These are phyloP conservation scores for Venturia aucupariae DNA, from an alignment of 2,329 filamentous ascomycete species.

Conservation along the genomic window DNA sequence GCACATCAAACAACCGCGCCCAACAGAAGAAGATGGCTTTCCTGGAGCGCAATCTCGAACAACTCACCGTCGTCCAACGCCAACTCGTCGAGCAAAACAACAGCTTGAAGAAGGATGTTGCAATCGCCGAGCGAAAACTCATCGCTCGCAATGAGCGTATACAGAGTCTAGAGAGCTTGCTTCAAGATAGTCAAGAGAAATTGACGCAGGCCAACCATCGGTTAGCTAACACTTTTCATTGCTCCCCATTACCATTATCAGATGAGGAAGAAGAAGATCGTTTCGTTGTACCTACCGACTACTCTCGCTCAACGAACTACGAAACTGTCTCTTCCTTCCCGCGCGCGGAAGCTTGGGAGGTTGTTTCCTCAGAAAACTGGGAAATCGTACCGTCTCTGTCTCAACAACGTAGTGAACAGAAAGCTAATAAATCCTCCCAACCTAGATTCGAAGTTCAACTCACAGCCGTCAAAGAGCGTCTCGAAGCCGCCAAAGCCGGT, in stretches of 20 bases:
- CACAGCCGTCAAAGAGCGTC: slow-evolving; percentile 91
- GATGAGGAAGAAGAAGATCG: neutral
- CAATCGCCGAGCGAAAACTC: slow-evolving; percentile 93
- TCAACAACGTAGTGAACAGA: slow-evolving; percentile 1
- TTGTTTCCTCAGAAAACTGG: neutral
- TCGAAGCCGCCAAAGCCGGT: slow-evolving; percentile 88
- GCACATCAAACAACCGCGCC: slow-evolving; percentile 92
- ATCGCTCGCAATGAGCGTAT: slow-evolving; percentile 96
- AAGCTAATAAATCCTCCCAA: neutral
- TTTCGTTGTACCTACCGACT: neutral
- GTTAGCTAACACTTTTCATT: slow-evolving; percentile 46
- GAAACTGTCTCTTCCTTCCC: neutral
- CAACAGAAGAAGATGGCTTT: slow-evolving; percentile 99
- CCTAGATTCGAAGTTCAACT: slow-evolving; percentile 92
- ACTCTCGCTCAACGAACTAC: neutral
- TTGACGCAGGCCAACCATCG: slow-evolving; percentile 93
- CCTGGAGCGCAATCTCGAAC: slow-evolving; percentile 93
- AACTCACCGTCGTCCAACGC: slow-evolving; percentile 91
- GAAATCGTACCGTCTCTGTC: neutral
- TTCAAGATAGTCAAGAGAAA: slow-evolving; percentile 98
- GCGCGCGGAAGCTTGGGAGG: neutral
- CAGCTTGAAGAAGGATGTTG: slow-evolving; percentile 95
- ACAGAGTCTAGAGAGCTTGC: slow-evolving; percentile 78
- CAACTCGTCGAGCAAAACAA: slow-evolving; percentile 98
- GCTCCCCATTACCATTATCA: slow-evolving; percentile 8